Base-by-base conservation (phyloP, 2,329 filamentous ascomycete species). In the Knufia petricola region DNA sequence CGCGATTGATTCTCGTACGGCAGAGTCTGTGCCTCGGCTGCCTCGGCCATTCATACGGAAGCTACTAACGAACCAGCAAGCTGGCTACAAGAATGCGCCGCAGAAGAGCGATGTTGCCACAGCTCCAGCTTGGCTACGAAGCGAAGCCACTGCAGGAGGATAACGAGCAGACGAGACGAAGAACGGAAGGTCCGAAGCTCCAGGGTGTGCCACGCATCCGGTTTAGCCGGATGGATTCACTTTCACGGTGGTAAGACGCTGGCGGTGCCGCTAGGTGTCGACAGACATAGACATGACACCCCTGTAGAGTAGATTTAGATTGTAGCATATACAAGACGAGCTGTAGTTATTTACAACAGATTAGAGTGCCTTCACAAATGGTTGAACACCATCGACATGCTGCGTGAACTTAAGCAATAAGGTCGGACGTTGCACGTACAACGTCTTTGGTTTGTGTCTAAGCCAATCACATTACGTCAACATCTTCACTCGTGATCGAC, bases 31-130 rank as follows among this genome's bases (percentile, higher is more conserved):
- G 32, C 32, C 32, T 36, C 32, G 32, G 32, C 32, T 36, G 32
- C 32, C 32, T 36, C 13, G 32, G 32, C 32, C 13, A 36, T 17
- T 17, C 15, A 13, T n/a, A n/a, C n/a, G n/a, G n/a, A n/a, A n/a
- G n/a, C n/a, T n/a, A n/a, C n/a, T n/a, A n/a, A n/a, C n/a, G 56
- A 79, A 80, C 56, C 61, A 67, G 41, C 68, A 70, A 54, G 77
- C 72, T n/a, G 77, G 76, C 1, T 79, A 79, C 58, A 58, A 69
- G 48, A 69, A 70, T 47, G 76, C 76, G 20, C 76, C 76, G 1
- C 78, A 78, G 70, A 79, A 79, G 71, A 72, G 68, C 40, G 60
- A 66, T 41, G 55, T 50, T 37, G 49, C 52, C 64, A 52, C 54
- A 61, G 49, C 46, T 13, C 41, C 49, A 53, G 44, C 37, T 53